Evolutionary conservation across 2,329 filamentous ascomycete genomes (phyloP).

Genomic region (Biscogniauxia marginata): DNA sequence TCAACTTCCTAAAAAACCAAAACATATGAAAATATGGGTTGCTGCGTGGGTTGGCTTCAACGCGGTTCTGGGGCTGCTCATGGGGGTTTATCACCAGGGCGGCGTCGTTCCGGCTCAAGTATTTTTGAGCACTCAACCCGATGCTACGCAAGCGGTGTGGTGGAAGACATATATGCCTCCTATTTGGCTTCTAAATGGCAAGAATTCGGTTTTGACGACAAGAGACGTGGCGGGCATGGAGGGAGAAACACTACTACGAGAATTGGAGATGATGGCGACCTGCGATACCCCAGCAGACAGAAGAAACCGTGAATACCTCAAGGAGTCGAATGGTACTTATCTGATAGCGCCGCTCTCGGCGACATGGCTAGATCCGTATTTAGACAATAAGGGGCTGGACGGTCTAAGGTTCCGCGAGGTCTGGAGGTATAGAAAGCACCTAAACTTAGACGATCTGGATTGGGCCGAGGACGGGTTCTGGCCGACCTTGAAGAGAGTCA

Average conservation of each 20-base stretch:
- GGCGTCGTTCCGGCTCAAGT: slow-evolving; percentile 74
- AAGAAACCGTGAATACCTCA: slow-evolving; percentile 54
- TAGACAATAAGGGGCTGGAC: slow-evolving; percentile 56
- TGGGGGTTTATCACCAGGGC: slow-evolving; percentile 82
- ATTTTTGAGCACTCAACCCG: slow-evolving; percentile 68
- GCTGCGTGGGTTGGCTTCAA: slow-evolving; percentile 70
- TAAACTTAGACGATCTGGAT: slow-evolving; percentile 79
- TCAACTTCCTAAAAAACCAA: slow-evolving; percentile 58
- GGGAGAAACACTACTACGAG: slow-evolving; percentile 57
- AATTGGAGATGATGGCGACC: slow-evolving; percentile 58
- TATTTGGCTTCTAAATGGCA: slow-evolving; percentile 75
- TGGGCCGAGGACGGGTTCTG: slow-evolving; percentile 75
- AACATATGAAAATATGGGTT: slow-evolving; percentile 53
- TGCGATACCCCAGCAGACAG: slow-evolving; percentile 60
- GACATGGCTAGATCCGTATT: slow-evolving; percentile 64
- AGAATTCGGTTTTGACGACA: slow-evolving; percentile 69
- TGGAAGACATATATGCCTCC: slow-evolving; percentile 86
- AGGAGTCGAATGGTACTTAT: slow-evolving; percentile 63
- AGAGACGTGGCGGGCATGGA: slow-evolving; percentile 72
- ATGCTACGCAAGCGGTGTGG: slow-evolving; percentile 71
- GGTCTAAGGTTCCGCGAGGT: slow-evolving; percentile 66
- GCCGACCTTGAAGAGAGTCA: slow-evolving; percentile 66
- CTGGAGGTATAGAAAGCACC: slow-evolving; percentile 65
- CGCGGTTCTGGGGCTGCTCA: slow-evolving; percentile 62
- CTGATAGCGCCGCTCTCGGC: slow-evolving; percentile 73